Percentiles rank a stretch among this genome's conserved stretches.
These are phyloP conservation scores for Crithidia acanthocephali DNA, from an alignment of 208 protist species.

Conservation along the genomic window DNA sequence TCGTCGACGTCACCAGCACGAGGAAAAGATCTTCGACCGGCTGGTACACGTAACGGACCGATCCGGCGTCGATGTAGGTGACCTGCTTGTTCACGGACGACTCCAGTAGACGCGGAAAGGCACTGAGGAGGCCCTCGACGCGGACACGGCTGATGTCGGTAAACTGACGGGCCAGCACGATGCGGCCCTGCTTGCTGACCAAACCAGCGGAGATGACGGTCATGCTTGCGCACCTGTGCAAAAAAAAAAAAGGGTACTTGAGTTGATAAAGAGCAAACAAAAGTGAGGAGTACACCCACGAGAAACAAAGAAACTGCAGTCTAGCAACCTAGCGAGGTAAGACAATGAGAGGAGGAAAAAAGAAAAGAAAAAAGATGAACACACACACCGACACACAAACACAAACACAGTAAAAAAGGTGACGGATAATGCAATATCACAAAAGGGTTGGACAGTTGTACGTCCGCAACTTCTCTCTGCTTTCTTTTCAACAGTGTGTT, in stretches of 20 bases:
- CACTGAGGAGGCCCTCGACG: conserved; percentile 97
- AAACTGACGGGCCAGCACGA: conserved; percentile 96
- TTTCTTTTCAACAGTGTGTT: too few relatives aligned
- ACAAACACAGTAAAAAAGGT: neutral
- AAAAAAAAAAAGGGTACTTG: neutral
- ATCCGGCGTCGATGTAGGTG: conserved; percentile 98
- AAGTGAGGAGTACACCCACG: neutral
- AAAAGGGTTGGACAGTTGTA: too few relatives aligned
- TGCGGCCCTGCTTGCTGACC: conserved; percentile 79
- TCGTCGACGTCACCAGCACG: conserved; percentile 96
- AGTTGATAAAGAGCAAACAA: neutral
- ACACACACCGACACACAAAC: neutral
- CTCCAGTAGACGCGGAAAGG: conserved; percentile 97
- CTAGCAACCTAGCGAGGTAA: neutral
- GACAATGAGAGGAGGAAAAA: conserved; percentile 7
- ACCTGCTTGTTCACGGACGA: conserved; percentile 85
- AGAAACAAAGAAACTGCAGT: neutral
- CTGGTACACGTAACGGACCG: conserved; percentile 98
- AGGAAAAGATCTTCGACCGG: conserved; percentile 95
- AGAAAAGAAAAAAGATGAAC: neutral
- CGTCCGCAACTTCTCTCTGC: too few relatives aligned
- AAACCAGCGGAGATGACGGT: conserved; percentile 83
- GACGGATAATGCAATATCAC: neutral
- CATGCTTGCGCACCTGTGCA: conserved; percentile 36
- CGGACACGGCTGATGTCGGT: conserved; percentile 96